Conservation (phyloP, 139 green algal genomes). For the Chlamydomonas eustigma region DNA sequence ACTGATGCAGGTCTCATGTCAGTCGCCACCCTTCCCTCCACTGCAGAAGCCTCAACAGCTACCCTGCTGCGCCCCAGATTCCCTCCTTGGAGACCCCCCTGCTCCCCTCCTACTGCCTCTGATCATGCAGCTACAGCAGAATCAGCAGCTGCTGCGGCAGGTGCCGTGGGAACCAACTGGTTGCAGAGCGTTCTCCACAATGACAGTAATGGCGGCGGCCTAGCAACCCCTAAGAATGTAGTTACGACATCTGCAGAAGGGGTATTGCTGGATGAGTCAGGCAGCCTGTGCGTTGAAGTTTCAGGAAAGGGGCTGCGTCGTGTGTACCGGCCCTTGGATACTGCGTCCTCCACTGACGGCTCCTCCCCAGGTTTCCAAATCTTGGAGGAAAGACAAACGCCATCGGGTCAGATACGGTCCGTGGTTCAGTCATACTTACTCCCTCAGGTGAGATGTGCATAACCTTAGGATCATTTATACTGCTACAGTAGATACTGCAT, state of each 20-base stretch:
- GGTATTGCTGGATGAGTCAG: conserved; percentile 30
- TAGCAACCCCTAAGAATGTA: background rate
- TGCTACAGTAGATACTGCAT: background rate
- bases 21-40: no score
- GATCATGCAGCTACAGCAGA: no score
- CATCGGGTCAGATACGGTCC: conserved; percentile 24
- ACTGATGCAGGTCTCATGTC: no score
- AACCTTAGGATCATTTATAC: background rate
- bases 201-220: no score
- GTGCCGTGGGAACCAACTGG: no score
- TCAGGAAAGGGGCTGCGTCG: conserved; percentile 64
- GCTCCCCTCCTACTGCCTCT: no score
- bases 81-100: no score
- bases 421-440: conserved; percentile 39
- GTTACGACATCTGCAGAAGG: background rate
- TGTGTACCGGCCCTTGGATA: conserved; percentile 13
- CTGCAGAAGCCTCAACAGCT: no score
- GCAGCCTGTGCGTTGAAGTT: conserved; percentile 54
- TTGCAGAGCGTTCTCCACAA: no score
- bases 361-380: conserved; percentile 42
- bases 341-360: background rate
- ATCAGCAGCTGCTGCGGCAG: no score
- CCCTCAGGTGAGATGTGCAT: conserved; percentile 19
- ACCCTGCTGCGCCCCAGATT: no score
- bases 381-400: conserved; percentile 38